These are phyloP conservation scores for Fusarium phyllophilum DNA, from an alignment of 2,329 filamentous ascomycete species.

Conservation along the genomic window DNA sequence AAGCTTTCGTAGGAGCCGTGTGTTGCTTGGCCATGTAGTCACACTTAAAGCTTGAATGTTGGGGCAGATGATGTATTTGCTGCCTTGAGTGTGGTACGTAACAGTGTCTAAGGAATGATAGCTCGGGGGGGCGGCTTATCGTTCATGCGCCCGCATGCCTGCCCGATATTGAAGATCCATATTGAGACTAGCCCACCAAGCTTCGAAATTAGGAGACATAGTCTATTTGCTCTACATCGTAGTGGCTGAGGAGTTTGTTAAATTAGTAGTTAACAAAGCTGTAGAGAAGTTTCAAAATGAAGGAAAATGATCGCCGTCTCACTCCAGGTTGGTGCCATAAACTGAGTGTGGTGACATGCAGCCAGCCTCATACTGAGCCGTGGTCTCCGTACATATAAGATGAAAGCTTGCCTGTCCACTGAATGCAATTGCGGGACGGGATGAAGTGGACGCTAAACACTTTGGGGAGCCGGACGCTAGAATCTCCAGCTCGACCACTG, in stretches of 20 bases:
- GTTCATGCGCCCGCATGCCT: conserved; percentile 41
- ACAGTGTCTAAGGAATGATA: conserved; percentile 24
- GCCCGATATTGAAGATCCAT: not conserved
- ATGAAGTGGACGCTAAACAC: conserved; percentile 2
- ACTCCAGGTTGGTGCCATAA: not conserved
- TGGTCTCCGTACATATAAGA: not conserved
- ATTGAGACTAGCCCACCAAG: conserved; percentile 11
- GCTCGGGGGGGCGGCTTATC: conserved; percentile 41
- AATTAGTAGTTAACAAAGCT: not conserved
- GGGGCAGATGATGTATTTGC: conserved; percentile 35
- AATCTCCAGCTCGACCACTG: conserved; percentile 15
- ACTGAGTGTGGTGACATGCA: not conserved
- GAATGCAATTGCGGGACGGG: conserved; percentile 4
- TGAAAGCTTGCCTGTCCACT: not conserved
- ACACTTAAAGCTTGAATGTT: conserved; percentile 19
- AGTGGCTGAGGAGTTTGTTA: not conserved
- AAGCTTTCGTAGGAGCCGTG: conserved; percentile 3
- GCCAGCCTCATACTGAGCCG: not conserved
- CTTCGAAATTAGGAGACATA: conserved; percentile 1
- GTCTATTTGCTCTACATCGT: not conserved
- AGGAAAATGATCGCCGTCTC: not conserved
- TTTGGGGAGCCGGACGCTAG: conserved; percentile 25
- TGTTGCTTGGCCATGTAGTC: conserved; percentile 10
- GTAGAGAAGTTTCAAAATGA: not conserved
- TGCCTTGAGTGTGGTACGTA: conserved; percentile 28